phyloP scores from a whole-genome alignment of 2,329 filamentous ascomycete species.

The Setomelanomma holmii region DNA sequence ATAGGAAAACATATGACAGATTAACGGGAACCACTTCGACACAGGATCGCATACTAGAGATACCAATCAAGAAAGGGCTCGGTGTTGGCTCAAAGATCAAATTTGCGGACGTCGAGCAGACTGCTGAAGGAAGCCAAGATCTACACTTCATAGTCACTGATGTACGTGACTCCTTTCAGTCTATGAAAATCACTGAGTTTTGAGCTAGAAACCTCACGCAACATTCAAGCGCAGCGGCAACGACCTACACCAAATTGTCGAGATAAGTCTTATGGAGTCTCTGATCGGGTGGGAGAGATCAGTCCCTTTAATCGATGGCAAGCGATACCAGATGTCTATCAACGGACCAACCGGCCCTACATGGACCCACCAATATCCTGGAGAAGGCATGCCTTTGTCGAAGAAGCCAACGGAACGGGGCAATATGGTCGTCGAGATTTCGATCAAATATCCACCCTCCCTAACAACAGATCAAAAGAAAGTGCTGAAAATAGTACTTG shows the following conservation, averaged over 20 bases:
- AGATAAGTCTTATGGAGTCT: background rate
- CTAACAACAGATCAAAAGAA: background rate
- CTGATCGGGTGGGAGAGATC: background rate
- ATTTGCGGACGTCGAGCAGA: background rate
- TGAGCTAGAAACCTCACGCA: background rate
- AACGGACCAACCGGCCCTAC: background rate
- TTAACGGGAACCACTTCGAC: background rate
- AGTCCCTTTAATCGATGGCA: background rate
- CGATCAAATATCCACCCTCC: background rate
- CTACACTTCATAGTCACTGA: background rate
- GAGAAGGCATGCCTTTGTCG: background rate
- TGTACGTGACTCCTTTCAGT: background rate
- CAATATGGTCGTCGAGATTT: background rate
- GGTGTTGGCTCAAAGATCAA: background rate
- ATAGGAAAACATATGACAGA: background rate
- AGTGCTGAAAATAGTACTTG: background rate
- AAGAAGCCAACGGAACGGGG: background rate
- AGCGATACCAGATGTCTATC: background rate
- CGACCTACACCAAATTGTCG: background rate
- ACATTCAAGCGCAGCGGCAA: background rate
- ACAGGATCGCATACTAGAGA: background rate
- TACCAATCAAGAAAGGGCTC: background rate
- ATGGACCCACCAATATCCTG: background rate
- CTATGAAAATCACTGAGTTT: background rate
- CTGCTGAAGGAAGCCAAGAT: background rate